Percentiles rank a stretch among this genome's conserved stretches.
phyloP scores from a whole-genome alignment of 805 yeast genomes.

The Metschnikowia chrysomelidarum region DNA sequence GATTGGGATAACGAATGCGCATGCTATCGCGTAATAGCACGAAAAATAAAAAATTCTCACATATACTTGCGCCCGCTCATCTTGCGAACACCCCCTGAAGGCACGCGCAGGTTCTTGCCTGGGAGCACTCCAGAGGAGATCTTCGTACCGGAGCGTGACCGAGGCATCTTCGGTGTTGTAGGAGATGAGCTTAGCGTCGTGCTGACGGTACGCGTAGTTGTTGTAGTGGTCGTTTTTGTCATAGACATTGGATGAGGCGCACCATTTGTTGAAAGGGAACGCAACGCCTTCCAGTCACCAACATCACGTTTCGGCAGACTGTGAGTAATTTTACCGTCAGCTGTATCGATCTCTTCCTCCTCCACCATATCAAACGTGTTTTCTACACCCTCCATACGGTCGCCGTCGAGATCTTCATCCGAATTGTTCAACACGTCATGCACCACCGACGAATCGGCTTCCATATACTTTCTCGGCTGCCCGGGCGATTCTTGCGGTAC shows the following conservation, averaged over 20 bases:
- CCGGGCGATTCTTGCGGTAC: conserved; percentile 95
- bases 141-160: conserved; percentile 17
- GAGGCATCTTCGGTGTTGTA: conserved; percentile 24
- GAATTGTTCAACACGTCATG: conserved; percentile 43
- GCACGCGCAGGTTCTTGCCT: conserved; percentile 17
- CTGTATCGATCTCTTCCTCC: conserved; percentile 16
- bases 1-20: not conserved
- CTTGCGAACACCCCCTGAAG: conserved; percentile 19
- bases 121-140: conserved; percentile 17
- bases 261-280: conserved; percentile 37
- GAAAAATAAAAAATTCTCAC: no score
- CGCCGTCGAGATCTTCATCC: conserved; percentile 37
- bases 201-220: conserved; percentile 51
- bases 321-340: conserved; percentile 16
- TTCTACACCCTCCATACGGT: conserved; percentile 23
- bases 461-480: conserved; percentile 78
- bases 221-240: conserved; percentile 45
- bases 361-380: conserved; percentile 14
- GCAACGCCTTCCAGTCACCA: conserved; percentile 39
- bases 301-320: conserved; percentile 27
- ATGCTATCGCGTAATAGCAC: not conserved
- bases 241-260: conserved; percentile 33
- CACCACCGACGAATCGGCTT: conserved; percentile 30
- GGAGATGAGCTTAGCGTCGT: conserved; percentile 36
- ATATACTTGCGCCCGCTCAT: conserved; percentile 20